phyloP scores from a whole-genome alignment of 352 stramenopile genomes.

The Phytophthora tentaculata region DNA sequence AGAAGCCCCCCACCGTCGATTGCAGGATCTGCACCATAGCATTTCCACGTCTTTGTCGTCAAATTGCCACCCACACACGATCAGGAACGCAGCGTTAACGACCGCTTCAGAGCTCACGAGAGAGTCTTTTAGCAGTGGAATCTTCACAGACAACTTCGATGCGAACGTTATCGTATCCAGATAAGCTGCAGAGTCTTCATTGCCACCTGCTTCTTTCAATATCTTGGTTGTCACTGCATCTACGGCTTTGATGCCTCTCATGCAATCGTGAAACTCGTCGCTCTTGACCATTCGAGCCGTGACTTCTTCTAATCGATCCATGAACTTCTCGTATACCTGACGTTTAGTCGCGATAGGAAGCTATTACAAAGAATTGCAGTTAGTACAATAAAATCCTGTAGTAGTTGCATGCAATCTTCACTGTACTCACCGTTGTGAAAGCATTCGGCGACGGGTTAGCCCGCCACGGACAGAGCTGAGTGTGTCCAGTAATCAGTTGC shows the following conservation, averaged over 20 bases:
- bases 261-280: slow-evolving; percentile 18
- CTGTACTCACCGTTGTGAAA: slow-evolving; percentile 54
- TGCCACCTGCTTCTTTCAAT: slow-evolving; percentile 15
- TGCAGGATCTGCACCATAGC: slow-evolving; percentile 52
- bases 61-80: slow-evolving; percentile 51
- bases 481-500: slow-evolving; percentile 50
- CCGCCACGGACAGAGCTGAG: slow-evolving; percentile 60
- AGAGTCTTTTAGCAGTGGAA: slow-evolving; percentile 12
- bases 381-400: not conserved
- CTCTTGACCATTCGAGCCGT: slow-evolving; percentile 23
- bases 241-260: slow-evolving; percentile 22
- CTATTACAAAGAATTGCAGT: slow-evolving; percentile 18
- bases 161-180: slow-evolving; percentile 17
- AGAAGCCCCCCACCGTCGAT: slow-evolving; percentile 42
- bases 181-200: not conserved
- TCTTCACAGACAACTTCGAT: slow-evolving; percentile 20
- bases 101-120: slow-evolving; percentile 21
- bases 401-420: not conserved
- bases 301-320: slow-evolving; percentile 23
- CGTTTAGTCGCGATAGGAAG: slow-evolving; percentile 43
- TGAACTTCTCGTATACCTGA: slow-evolving; percentile 38
- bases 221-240: slow-evolving; percentile 21
- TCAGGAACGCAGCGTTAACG: slow-evolving; percentile 41
- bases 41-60: slow-evolving; percentile 18
- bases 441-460: slow-evolving; percentile 60